A percentile compares a stretch with the other conserved stretches of the same genome.
Evolutionary conservation across 768 basidiomycete genomes (phyloP).

Genomic region (Leccinum fibrillosum): DNA sequence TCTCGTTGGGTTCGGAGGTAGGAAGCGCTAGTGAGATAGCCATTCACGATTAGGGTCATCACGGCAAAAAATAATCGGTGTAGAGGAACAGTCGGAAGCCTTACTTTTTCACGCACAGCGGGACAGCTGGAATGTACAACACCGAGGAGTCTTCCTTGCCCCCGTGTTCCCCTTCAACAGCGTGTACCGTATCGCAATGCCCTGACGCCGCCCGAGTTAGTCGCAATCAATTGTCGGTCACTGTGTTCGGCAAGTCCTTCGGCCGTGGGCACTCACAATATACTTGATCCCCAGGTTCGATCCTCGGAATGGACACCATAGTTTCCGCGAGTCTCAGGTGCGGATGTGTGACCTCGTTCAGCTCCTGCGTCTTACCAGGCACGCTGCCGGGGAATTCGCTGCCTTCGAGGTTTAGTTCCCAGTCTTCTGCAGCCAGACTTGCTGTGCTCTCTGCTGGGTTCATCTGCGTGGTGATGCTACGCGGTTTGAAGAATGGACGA

Average conservation of each 20-base stretch:
- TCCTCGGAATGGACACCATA: conserved; percentile 56
- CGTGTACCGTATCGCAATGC: conserved; percentile 56
- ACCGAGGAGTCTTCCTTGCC: conserved; percentile 53
- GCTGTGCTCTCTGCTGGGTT: not conserved
- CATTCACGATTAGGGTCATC: not conserved
- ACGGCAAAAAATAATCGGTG: not conserved
- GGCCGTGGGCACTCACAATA: conserved; percentile 39
- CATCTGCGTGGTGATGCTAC: conserved; percentile 2
- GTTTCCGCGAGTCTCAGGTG: conserved; percentile 54
- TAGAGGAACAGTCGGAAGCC: conserved; percentile 4
- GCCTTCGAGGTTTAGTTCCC: conserved; percentile 52
- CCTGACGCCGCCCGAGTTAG: conserved; percentile 28
- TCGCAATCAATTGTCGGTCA: not conserved
- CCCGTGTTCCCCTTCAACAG: conserved; percentile 47
- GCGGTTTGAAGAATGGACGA: conserved; percentile 61
- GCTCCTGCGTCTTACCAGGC: conserved; percentile 53
- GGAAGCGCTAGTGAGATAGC: conserved; percentile 33
- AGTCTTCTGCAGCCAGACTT: conserved; percentile 44
- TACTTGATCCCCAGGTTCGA: conserved; percentile 64
- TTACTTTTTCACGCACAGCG: conserved; percentile 49
- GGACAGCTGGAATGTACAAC: conserved; percentile 54
- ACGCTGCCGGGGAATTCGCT: conserved; percentile 53
- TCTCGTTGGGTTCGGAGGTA: conserved; percentile 49
- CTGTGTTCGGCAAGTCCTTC: not conserved
- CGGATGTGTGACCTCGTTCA: conserved; percentile 55